Conservation (phyloP, 208 protist species). For the Trypanosoma mega region DNA sequence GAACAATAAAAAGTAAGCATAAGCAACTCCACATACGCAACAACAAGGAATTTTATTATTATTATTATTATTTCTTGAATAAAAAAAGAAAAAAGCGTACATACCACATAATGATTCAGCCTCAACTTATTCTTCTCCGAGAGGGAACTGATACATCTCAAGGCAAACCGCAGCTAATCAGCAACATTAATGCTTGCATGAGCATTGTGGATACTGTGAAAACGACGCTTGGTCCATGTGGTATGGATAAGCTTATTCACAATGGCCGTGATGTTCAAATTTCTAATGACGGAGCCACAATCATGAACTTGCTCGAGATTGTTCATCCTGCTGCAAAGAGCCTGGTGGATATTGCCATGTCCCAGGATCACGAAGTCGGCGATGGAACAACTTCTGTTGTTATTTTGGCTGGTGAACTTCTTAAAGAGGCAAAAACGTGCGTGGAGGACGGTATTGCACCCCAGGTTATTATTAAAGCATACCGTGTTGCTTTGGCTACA, state of each 20-base stretch:
- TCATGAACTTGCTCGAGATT: slow-evolving; percentile 99
- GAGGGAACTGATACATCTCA: slow-evolving; percentile 99
- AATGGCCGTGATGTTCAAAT: slow-evolving; percentile 96
- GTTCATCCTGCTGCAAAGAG: slow-evolving; percentile 99
- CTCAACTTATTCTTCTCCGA: slow-evolving; percentile 99
- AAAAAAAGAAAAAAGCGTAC: too few species aligned
- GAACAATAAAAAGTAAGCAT: too few species aligned
- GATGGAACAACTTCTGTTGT: slow-evolving; percentile 99
- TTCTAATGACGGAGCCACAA: slow-evolving; percentile 99
- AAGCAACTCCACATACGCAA: too few species aligned
- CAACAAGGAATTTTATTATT: too few species aligned
- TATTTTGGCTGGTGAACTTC: slow-evolving; percentile 98
- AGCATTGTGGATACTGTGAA: slow-evolving; percentile 95
- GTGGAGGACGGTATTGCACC: slow-evolving; percentile 99
- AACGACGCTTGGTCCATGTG: slow-evolving; percentile 97
- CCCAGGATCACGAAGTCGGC: slow-evolving; percentile 98
- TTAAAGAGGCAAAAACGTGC: slow-evolving; percentile 97
- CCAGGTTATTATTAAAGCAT: slow-evolving; percentile 98
- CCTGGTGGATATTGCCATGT: slow-evolving; percentile 99
- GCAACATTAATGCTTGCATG: slow-evolving; percentile 99
- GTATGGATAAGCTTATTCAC: slow-evolving; percentile 99
- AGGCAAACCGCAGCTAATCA: slow-evolving; percentile 99
- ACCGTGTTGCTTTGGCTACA: slow-evolving; percentile 81
- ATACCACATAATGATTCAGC: slow-evolving; percentile 93
- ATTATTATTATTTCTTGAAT: too few species aligned